A percentile compares a stretch with the other conserved stretches of the same genome.
phyloP scores from a whole-genome alignment of 352 stramenopile species.

The Phytophthora citricola region DNA sequence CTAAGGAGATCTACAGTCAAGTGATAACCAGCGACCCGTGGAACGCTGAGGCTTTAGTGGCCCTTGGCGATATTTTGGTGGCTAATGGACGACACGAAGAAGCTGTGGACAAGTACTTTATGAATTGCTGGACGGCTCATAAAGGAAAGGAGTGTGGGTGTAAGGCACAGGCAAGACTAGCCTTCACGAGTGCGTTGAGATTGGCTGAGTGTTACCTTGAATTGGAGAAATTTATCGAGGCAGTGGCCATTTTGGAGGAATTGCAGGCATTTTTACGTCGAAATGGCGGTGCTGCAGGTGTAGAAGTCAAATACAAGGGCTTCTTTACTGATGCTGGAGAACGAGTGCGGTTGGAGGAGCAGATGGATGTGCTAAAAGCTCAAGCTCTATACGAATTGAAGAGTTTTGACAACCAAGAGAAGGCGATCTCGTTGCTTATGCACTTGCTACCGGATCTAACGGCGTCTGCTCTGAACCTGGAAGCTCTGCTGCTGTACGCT shows the following conservation, averaged over 20 bases:
- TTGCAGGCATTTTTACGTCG: constrained; percentile 48
- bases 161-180: constrained; percentile 40
- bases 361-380: constrained; percentile 60
- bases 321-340: constrained; percentile 46
- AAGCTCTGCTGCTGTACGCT: constrained; percentile 73
- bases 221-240: constrained; percentile 25
- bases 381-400: constrained; percentile 58
- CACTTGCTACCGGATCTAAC: constrained; percentile 66
- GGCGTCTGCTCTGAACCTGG: constrained; percentile 55
- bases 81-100: constrained; percentile 48
- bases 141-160: constrained; percentile 5
- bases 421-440: constrained; percentile 60
- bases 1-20: constrained; percentile 52
- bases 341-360: constrained; percentile 43
- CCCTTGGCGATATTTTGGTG: constrained; percentile 59
- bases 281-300: neutral
- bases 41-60: constrained; percentile 58
- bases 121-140: constrained; percentile 51
- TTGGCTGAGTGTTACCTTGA: constrained; percentile 58
- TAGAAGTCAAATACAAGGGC: constrained; percentile 4
- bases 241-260: constrained; percentile 50
- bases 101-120: constrained; percentile 50
- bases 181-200: constrained; percentile 51
- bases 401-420: constrained; percentile 50
- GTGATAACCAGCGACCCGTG: constrained; percentile 44